Conservation (phyloP, 257 asterid genomes). For the Fraxinus cuspidata region DNA sequence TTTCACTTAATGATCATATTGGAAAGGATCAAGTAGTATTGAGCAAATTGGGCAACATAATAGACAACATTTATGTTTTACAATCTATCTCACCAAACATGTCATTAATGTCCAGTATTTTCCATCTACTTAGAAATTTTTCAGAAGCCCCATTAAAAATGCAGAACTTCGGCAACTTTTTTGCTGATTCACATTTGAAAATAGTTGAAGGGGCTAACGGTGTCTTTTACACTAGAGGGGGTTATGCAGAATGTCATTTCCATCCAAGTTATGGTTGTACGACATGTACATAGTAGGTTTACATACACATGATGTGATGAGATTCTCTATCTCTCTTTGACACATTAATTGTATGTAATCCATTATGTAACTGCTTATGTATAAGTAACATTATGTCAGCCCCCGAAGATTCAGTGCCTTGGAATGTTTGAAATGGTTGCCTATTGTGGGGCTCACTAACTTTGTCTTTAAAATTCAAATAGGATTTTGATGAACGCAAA, state of each 20-base stretch:
- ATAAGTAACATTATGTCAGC: neutral
- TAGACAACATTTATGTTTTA: neutral
- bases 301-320: too few relatives aligned
- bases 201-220: neutral
- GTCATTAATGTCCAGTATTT: conserved; percentile 29
- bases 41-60: conserved; percentile 17
- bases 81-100: neutral
- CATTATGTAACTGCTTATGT: too few relatives aligned
- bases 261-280: neutral
- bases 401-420: too few relatives aligned
- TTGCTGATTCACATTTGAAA: neutral
- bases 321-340: too few relatives aligned
- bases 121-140: conserved; percentile 26
- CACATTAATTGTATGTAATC: too few relatives aligned
- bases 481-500: too few relatives aligned
- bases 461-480: too few relatives aligned
- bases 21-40: neutral
- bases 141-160: neutral
- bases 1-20: conserved; percentile 32
- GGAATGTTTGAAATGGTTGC: too few relatives aligned
- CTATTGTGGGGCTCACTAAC: too few relatives aligned
- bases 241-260: neutral
- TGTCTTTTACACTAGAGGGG: neutral
- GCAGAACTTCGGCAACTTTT: neutral
- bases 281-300: too few relatives aligned